Conservation (phyloP, 2,329 filamentous ascomycete genomes). For the Pseudogymnoascus sp. region DNA sequence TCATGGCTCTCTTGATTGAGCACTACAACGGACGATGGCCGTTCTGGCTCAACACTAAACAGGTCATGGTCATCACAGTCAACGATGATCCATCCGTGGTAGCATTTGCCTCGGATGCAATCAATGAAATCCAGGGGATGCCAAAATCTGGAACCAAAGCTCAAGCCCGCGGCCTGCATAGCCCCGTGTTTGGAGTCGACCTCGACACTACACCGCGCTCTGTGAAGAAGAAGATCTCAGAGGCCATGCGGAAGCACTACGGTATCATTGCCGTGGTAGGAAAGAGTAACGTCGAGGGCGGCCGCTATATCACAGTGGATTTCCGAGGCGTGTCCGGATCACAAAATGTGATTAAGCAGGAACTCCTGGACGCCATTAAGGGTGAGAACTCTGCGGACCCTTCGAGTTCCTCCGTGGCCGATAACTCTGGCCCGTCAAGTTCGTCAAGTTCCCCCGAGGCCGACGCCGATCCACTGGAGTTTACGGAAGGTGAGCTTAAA, state of each 20-base stretch:
- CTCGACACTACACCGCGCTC: constrained; percentile 56
- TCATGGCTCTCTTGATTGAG: constrained; percentile 79
- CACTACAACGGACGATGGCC: constrained; percentile 74
- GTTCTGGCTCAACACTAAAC: constrained; percentile 79
- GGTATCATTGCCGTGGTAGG: constrained; percentile 68
- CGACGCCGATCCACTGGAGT: neutral
- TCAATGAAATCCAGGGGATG: constrained; percentile 12
- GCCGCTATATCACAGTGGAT: constrained; percentile 43
- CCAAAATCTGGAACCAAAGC: constrained; percentile 15
- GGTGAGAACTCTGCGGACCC: neutral
- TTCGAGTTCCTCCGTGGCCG: no score
- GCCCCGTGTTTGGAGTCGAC: constrained; percentile 61
- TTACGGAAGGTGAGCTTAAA: constrained; percentile 12
- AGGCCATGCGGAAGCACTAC: constrained; percentile 65
- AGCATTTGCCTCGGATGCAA: constrained; percentile 16
- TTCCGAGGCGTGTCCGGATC: constrained; percentile 28
- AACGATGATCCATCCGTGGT: constrained; percentile 43
- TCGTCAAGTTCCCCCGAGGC: neutral
- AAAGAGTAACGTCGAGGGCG: constrained; percentile 49
- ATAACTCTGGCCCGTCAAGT: no score
- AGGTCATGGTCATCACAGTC: constrained; percentile 65
- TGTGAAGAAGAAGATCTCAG: constrained; percentile 60
- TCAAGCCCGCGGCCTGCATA: constrained; percentile 36
- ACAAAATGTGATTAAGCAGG: constrained; percentile 5
- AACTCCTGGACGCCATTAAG: neutral